Conservation (phyloP, 306 rosid species). For the Ziziphus jujuba region DNA sequence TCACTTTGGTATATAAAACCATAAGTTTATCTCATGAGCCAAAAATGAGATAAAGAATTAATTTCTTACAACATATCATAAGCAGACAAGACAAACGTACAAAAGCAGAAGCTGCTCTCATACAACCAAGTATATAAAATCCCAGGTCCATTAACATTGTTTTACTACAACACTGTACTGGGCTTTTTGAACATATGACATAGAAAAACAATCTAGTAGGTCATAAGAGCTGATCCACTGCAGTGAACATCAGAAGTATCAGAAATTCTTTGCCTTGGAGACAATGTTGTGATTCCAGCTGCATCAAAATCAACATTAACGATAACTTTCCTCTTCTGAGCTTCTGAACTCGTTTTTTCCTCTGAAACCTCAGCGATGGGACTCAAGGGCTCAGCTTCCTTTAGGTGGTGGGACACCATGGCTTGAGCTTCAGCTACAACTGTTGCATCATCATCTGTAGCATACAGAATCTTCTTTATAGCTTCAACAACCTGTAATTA, state of each 20-base stretch:
- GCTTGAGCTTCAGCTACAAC: constrained; percentile 93
- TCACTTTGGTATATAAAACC: no score
- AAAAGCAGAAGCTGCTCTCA: constrained; percentile 9
- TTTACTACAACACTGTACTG: not conserved
- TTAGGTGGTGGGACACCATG: constrained; percentile 43
- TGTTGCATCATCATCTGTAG: constrained; percentile 69
- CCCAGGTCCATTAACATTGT: not conserved
- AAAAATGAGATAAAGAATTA: no score
- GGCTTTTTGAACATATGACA: no score
- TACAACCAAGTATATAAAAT: not conserved
- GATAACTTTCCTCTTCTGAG: constrained; percentile 72
- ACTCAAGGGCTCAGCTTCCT: constrained; percentile 54
- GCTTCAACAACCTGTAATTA: constrained; percentile 74
- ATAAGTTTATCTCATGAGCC: no score
- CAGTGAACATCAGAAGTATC: constrained; percentile 85
- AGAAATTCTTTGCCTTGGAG: constrained; percentile 83
- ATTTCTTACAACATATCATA: no score
- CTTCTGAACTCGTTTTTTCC: constrained; percentile 63
- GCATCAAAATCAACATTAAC: constrained; percentile 69
- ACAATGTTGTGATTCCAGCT: constrained; percentile 49
- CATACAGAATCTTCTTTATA: constrained; percentile 83
- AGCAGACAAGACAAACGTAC: no score
- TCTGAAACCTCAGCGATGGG: constrained; percentile 82
- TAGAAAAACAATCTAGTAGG: constrained; percentile 34
- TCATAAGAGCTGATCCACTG: constrained; percentile 91